A percentile compares a stretch with the other conserved stretches of the same genome.
phyloP scores from a whole-genome alignment of 345 rosid species.

The Aethionema arabicum region DNA sequence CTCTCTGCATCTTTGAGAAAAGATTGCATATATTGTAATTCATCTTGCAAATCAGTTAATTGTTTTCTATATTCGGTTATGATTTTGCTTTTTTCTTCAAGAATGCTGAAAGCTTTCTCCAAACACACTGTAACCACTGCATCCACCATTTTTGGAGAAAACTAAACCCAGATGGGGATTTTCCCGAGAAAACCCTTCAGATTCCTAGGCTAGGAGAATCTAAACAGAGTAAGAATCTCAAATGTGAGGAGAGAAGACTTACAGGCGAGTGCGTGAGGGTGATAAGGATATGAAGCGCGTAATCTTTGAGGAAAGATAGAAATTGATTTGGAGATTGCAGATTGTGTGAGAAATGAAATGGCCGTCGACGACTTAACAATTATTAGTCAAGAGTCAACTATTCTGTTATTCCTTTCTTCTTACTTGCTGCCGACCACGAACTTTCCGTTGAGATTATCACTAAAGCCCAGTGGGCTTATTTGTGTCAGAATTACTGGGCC shows the following conservation, averaged over 20 bases:
- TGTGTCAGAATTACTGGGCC: neutral
- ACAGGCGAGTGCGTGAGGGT: constrained; percentile 14
- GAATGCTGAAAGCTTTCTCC: constrained; percentile 26
- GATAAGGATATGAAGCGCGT: constrained; percentile 22
- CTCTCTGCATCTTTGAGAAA: constrained; percentile 40
- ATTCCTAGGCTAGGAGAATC: constrained; percentile 1
- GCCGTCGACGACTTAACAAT: constrained; percentile 20
- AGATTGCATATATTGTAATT: constrained; percentile 35
- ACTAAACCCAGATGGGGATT: neutral
- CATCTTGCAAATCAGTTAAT: constrained; percentile 14
- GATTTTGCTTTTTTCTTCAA: constrained; percentile 34
- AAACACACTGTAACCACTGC: constrained; percentile 38
- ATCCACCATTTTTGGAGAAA: constrained; percentile 29
- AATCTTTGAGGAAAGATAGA: neutral
- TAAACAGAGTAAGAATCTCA: constrained; percentile 16
- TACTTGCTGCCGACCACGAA: constrained; percentile 20
- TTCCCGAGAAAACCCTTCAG: constrained; percentile 17
- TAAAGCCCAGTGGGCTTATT: neutral
- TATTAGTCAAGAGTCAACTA: constrained; percentile 29
- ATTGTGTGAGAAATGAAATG: constrained; percentile 16
- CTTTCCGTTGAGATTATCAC: neutral
- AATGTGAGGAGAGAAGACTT: constrained; percentile 21
- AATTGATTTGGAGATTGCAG: neutral
- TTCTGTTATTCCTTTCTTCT: constrained; percentile 26
- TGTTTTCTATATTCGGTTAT: constrained; percentile 31